Evolutionary conservation across 768 basidiomycete species (phyloP).

Genomic region (Lentinula aciculospora): DNA sequence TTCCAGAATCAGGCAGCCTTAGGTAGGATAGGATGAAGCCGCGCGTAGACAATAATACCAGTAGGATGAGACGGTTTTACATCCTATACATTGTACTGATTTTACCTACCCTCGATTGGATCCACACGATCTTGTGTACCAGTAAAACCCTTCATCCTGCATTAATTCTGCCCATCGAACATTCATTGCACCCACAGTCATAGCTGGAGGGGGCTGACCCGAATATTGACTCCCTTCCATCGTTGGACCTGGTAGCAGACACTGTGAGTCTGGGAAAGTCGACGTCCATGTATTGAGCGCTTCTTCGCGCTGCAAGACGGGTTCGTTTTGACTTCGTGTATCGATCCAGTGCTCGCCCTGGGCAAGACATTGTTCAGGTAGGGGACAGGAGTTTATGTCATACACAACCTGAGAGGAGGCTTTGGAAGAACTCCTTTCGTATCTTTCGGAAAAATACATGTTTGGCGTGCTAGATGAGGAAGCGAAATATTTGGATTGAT

Average conservation of each 20-base stretch:
- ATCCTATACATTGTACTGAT: not conserved
- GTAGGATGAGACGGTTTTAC: not conserved
- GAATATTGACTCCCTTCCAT: not conserved
- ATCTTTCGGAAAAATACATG: not conserved
- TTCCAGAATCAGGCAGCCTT: conserved; percentile 13
- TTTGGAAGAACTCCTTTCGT: not conserved
- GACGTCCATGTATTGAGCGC: not conserved
- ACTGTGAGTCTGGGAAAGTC: not conserved
- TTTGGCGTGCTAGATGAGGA: not conserved
- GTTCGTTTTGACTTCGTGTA: not conserved
- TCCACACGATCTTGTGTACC: too few relatives aligned
- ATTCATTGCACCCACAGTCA: not conserved
- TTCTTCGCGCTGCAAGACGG: not conserved
- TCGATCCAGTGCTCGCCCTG: not conserved
- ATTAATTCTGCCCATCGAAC: not conserved
- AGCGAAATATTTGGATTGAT: not conserved
- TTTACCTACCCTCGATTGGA: too few relatives aligned
- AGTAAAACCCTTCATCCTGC: not conserved
- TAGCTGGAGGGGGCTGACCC: not conserved
- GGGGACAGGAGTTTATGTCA: not conserved
- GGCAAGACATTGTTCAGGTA: not conserved
- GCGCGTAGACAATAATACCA: not conserved
- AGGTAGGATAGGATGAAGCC: too few relatives aligned
- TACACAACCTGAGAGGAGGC: not conserved
- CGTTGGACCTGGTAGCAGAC: not conserved